Conservation (phyloP, 129 eudicot species). For the Ambrosia trifida region DNA sequence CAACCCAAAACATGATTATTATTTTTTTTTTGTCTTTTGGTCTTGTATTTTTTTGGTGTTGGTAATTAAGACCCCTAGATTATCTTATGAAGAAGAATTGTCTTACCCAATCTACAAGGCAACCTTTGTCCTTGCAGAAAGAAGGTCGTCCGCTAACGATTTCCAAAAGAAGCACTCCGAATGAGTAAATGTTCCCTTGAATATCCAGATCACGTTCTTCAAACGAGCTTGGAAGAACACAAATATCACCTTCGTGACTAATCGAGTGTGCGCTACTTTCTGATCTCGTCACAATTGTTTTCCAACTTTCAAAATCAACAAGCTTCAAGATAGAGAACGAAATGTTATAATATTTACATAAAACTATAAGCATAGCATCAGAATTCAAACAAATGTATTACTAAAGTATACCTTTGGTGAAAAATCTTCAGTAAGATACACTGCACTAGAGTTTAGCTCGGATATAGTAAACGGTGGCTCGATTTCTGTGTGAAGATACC, state of each 20-base stretch:
- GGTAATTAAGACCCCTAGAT: too few relatives aligned
- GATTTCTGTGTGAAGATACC: slow-evolving; percentile 86
- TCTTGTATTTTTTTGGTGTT: too few relatives aligned
- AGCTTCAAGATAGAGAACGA: slow-evolving; percentile 44
- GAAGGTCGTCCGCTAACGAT: slow-evolving; percentile 85
- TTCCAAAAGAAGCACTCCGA: slow-evolving; percentile 85
- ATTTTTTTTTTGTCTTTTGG: too few relatives aligned
- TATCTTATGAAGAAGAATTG: background rate
- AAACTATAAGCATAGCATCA: slow-evolving; percentile 11
- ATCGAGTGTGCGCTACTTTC: slow-evolving; percentile 69
- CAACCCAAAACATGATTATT: too few relatives aligned
- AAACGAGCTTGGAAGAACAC: slow-evolving; percentile 74
- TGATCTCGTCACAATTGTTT: slow-evolving; percentile 72
- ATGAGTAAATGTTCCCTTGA: slow-evolving; percentile 78
- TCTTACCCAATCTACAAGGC: slow-evolving; percentile 90
- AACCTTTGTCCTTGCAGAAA: slow-evolving; percentile 71
- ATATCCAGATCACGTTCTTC: slow-evolving; percentile 71
- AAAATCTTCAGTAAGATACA: slow-evolving; percentile 91
- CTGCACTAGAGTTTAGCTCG: slow-evolving; percentile 73
- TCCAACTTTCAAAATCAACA: slow-evolving; percentile 98
- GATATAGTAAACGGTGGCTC: slow-evolving; percentile 91
- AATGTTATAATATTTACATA: slow-evolving; percentile 13
- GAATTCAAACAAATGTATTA: background rate
- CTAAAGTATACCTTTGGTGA: slow-evolving; percentile 72
- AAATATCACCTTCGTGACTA: slow-evolving; percentile 72